Evolutionary conservation across 257 asterid species (phyloP).

Genomic region (Thymus mandschuricus): DNA sequence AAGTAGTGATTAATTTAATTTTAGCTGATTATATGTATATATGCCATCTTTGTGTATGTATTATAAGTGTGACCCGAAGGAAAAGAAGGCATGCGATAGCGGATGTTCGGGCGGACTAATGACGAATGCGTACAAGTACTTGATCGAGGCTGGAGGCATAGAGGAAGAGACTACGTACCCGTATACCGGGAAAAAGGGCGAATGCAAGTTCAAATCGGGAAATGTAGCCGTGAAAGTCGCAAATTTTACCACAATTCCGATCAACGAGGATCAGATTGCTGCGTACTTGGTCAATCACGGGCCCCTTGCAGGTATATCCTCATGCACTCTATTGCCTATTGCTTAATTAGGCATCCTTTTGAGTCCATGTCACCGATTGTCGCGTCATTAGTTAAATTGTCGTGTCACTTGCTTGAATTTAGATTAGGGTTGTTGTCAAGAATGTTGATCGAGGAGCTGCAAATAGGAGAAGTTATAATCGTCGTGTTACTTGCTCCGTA

Average conservation of each 20-base stretch:
- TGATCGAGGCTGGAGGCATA: conserved; percentile 78
- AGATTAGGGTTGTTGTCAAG: background rate
- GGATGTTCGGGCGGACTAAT: conserved; percentile 87
- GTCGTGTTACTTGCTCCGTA: background rate
- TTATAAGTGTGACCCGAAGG: conserved; percentile 57
- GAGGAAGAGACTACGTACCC: conserved; percentile 69
- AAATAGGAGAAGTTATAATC: background rate
- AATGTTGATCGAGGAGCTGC: background rate
- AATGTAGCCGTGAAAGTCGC: conserved; percentile 51
- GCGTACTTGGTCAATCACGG: conserved; percentile 70
- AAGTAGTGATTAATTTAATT: background rate
- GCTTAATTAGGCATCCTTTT: background rate
- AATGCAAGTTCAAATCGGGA: conserved; percentile 60
- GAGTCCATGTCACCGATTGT: background rate
- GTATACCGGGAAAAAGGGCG: conserved; percentile 63
- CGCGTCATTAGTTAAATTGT: background rate
- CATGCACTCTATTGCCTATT: background rate
- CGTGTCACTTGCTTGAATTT: background rate
- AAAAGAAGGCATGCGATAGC: conserved; percentile 60
- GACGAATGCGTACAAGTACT: conserved; percentile 84
- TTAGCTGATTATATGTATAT: background rate
- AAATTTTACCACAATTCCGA: conserved; percentile 59
- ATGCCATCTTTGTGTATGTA: background rate
- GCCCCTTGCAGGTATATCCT: conserved; percentile 69
- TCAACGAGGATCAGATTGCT: conserved; percentile 70